Evolutionary conservation across 1,284 basidiomycete species (phyloP).

Genomic region (Paramarasmius palmivorus): DNA sequence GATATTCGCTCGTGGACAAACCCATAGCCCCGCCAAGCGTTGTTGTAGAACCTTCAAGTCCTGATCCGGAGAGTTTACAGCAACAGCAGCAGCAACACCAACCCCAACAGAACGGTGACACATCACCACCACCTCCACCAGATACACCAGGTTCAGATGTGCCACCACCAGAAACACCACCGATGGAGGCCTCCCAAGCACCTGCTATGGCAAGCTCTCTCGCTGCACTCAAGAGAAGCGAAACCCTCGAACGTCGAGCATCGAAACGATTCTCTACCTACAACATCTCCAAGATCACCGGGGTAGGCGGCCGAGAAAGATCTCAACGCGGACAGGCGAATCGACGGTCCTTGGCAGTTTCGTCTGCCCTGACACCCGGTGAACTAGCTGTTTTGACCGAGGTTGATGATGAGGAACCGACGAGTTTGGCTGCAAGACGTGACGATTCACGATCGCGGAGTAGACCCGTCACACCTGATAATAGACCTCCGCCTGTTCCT

Average conservation of each 20-base stretch:
- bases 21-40: slow-evolving; percentile 54
- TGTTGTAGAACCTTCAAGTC: slow-evolving; percentile 54
- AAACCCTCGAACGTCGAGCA: slow-evolving; percentile 87
- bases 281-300: slow-evolving; percentile 93
- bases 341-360: slow-evolving; percentile 64
- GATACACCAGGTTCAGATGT: slow-evolving; percentile 29
- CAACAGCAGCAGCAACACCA: neutral
- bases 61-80: slow-evolving; percentile 22
- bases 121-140: slow-evolving; percentile 37
- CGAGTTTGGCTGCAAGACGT: slow-evolving; percentile 18
- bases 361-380: slow-evolving; percentile 59
- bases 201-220: slow-evolving; percentile 83
- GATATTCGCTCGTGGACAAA: slow-evolving; percentile 75
- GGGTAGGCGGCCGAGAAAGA: slow-evolving; percentile 49
- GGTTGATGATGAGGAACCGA: slow-evolving; percentile 59
- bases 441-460: slow-evolving; percentile 27
- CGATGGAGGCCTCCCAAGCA: slow-evolving; percentile 41
- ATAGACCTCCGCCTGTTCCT: slow-evolving; percentile 49
- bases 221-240: slow-evolving; percentile 85
- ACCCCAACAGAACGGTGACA: slow-evolving; percentile 26
- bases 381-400: slow-evolving; percentile 73
- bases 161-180: slow-evolving; percentile 42
- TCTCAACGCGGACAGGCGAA: slow-evolving; percentile 46
- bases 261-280: slow-evolving; percentile 97
- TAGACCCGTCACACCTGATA: slow-evolving; percentile 35